phyloP scores from a whole-genome alignment of 2,329 filamentous ascomycete species.

The Pezicula neosporulosa region DNA sequence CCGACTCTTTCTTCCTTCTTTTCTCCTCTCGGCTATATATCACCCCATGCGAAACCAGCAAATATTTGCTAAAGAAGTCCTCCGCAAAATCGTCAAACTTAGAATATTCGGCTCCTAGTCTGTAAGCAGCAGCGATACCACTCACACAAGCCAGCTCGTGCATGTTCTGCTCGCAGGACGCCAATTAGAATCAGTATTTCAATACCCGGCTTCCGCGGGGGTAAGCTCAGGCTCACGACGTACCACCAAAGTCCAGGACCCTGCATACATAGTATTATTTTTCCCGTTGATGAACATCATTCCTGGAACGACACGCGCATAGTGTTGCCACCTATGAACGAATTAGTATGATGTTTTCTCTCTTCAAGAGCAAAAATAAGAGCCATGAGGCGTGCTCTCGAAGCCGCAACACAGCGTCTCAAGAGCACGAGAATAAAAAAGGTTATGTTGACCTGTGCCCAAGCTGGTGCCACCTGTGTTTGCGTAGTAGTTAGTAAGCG shows the following conservation, averaged over 20 bases:
- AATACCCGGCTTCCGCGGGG: not conserved
- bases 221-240: not conserved
- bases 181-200: not conserved
- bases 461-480: slow-evolving; percentile 55
- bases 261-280: slow-evolving; percentile 45
- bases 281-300: slow-evolving; percentile 70
- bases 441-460: slow-evolving; percentile 38
- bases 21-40: slow-evolving; percentile 29
- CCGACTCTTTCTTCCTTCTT: slow-evolving; percentile 20
- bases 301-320: slow-evolving; percentile 62
- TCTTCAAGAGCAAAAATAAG: too few species aligned
- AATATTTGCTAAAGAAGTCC: slow-evolving; percentile 44
- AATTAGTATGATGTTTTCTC: too few species aligned
- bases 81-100: slow-evolving; percentile 53
- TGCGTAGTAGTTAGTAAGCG: not conserved
- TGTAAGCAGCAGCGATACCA: slow-evolving; percentile 68
- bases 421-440: too few species aligned
- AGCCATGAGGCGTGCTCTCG: too few species aligned
- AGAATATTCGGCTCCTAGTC: slow-evolving; percentile 61
- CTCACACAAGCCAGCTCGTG: slow-evolving; percentile 69
- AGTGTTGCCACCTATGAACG: slow-evolving; percentile 52
- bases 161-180: slow-evolving; percentile 48
- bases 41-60: slow-evolving; percentile 41
- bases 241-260: slow-evolving; percentile 27
- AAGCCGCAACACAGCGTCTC: too few species aligned